Conservation (phyloP, 2,329 filamentous ascomycete genomes). For the Scleromitrula shiraiana region DNA sequence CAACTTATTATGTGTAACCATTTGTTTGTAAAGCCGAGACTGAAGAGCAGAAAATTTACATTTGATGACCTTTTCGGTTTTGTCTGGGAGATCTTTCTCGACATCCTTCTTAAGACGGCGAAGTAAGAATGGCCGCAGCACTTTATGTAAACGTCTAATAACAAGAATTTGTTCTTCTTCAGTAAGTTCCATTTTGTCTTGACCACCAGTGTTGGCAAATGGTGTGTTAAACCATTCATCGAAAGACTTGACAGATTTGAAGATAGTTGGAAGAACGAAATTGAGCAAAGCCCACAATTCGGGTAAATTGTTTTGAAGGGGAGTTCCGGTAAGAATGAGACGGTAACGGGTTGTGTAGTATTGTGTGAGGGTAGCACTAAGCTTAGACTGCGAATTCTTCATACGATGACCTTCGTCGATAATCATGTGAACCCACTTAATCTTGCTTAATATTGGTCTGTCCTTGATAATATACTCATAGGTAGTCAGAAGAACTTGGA, state of each 20-base stretch:
- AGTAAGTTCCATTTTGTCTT: conserved; percentile 97
- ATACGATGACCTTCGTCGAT: conserved; percentile 99
- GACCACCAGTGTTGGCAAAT: conserved; percentile 94
- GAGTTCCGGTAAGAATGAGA: conserved; percentile 94
- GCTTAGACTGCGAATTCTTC: conserved; percentile 96
- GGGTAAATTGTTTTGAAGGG: conserved; percentile 90
- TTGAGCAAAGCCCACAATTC: conserved; percentile 98
- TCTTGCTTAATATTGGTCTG: conserved; percentile 86
- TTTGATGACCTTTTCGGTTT: conserved; percentile 98
- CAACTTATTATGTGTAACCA: conserved; percentile 91
- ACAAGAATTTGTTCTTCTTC: conserved; percentile 99
- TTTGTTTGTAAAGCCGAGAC: conserved; percentile 91
- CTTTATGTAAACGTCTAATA: conserved; percentile 96
- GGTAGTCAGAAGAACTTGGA: conserved; percentile 93
- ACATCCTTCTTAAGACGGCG: conserved; percentile 99
- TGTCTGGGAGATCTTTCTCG: conserved; percentile 96
- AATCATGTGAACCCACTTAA: conserved; percentile 99
- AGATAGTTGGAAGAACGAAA: conserved; percentile 95
- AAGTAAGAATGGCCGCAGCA: conserved; percentile 90
- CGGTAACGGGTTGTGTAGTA: conserved; percentile 95
- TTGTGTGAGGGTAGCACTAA: conserved; percentile 87
- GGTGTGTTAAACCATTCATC: conserved; percentile 99
- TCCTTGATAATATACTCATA: conserved; percentile 99
- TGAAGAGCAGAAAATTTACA: conserved; percentile 96
- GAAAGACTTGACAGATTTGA: conserved; percentile 98